Evolutionary conservation across 306 rosid species (phyloP), one percentile per base, ranked within the genome.

Genomic region (Psophocarpus tetragonolobus): DNA sequence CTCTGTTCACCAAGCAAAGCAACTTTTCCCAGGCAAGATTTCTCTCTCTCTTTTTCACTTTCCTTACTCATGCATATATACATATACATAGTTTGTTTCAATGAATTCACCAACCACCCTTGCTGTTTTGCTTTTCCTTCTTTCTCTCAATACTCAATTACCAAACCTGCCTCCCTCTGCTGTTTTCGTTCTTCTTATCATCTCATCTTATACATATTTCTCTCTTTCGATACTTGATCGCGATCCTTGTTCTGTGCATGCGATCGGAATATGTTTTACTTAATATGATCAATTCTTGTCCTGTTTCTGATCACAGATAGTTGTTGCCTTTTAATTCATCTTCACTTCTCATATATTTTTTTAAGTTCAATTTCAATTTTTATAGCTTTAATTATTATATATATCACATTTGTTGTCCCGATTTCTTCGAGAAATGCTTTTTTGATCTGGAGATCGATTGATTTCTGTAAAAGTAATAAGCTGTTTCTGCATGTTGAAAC

Each of bases 1-100:
- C 76, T 60, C 67, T 79, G 5, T n/a, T n/a, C n/a, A n/a, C n/a
- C 81, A 75, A 10, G 3, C 56, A 68, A 58, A 45, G 38, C 81
- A 47, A 27, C 68, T 82, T 83, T 51, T 71, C 66, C 76, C 84
- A 86, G 93, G 96, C 65, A 89, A 84, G 80, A 68, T 17, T 78
- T 74, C 62, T 23, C 9, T 33, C 58, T 67, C 26, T 38, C 45
- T n/a, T 60, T 29, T 61, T 5, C 45, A 29, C 17, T 39, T 26
- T 3, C 27, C 20, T 58, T 42, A 51, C 48, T 38, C 27, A 17
- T 35, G n/a, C 32, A 4, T 9, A 27, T 58, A 14, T 58, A 24
- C 9, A 5, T 58, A 8, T 26, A n/a, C n/a, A n/a, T n/a, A n/a
- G 12, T 33, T 3, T 21, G 29, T 39, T 33, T 45, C 62, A n/a